These are phyloP conservation scores for Yamadazyma ubonensis DNA, from an alignment of 805 yeast species.

Conservation along the genomic window DNA sequence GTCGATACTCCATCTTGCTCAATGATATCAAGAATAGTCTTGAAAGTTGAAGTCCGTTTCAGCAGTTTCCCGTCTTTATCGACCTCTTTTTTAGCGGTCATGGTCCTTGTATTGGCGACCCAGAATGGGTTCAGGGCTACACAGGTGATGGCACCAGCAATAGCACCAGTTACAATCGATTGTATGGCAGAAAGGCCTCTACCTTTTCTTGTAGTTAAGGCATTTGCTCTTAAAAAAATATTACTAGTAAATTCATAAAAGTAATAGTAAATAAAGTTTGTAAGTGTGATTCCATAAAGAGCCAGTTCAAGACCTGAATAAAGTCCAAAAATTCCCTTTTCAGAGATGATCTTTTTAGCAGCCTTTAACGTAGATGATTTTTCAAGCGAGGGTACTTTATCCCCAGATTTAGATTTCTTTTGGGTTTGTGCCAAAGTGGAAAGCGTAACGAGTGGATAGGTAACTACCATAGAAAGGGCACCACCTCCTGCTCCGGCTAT, in stretches of 20 bases:
- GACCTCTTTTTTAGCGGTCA: constrained; percentile 49
- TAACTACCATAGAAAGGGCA: constrained; percentile 78
- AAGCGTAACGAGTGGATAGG: constrained; percentile 85
- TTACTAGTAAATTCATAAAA: constrained; percentile 74
- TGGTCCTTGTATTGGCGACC: constrained; percentile 91
- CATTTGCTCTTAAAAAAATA: constrained; percentile 38
- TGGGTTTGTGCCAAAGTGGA: constrained; percentile 88
- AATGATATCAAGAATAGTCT: constrained; percentile 59
- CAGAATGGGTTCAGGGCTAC: constrained; percentile 85
- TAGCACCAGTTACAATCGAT: constrained; percentile 73
- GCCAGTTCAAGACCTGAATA: constrained; percentile 90
- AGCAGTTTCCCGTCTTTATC: constrained; percentile 16
- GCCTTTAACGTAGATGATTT: constrained; percentile 24
- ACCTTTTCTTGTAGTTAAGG: constrained; percentile 22
- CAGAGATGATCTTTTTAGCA: constrained; percentile 43
- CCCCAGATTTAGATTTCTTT: constrained; percentile 12
- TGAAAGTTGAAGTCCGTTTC: constrained; percentile 42
- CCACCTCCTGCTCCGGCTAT: constrained; percentile 94
- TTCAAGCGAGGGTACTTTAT: not conserved
- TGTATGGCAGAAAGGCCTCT: constrained; percentile 58
- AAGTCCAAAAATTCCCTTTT: constrained; percentile 66
- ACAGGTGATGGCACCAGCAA: constrained; percentile 86
- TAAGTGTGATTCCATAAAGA: constrained; percentile 76
- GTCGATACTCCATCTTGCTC: constrained; percentile 69
- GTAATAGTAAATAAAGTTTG: constrained; percentile 88